Percentiles rank a stretch among this genome's conserved stretches.
Evolutionary conservation across 768 basidiomycete genomes (phyloP).

Genomic region (Mycena albidolilacea): DNA sequence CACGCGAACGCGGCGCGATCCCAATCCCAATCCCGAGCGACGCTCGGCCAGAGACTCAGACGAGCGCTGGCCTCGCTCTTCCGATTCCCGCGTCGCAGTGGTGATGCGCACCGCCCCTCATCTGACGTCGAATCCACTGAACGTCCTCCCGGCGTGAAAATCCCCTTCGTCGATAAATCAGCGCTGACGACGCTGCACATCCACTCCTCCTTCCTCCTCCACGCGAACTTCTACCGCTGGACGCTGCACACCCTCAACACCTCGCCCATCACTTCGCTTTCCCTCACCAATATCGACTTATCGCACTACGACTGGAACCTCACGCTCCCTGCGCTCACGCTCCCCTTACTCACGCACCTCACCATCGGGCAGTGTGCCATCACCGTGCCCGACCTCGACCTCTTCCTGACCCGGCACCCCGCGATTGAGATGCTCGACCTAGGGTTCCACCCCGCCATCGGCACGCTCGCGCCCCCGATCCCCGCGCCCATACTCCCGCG

Average conservation of each 20-base stretch:
- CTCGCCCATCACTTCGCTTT: conserved; percentile 29
- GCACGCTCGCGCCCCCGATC: not conserved
- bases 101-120: not conserved
- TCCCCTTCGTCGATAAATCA: not conserved
- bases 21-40: not conserved
- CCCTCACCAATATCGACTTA: conserved; percentile 28
- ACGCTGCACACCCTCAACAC: conserved; percentile 28
- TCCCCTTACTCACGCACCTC: conserved; percentile 1
- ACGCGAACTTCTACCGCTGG: conserved; percentile 20
- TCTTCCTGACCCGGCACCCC: conserved; percentile 30
- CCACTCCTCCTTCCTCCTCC: conserved; percentile 31
- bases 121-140: not conserved
- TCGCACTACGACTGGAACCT: conserved; percentile 33
- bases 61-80: not conserved
- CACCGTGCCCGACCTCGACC: conserved; percentile 23
- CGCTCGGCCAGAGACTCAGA: not conserved
- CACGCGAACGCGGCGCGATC: too few relatives aligned
- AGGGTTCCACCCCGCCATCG: conserved; percentile 14
- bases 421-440: conserved; percentile 18
- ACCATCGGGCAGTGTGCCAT: conserved; percentile 17
- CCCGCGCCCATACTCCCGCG: conserved; percentile 1
- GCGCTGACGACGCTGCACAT: conserved; percentile 14
- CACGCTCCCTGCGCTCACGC: conserved; percentile 16
- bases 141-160: not conserved
- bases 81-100: not conserved